Percentiles rank a stretch among this genome's conserved stretches.
Conservation (phyloP, 495 filamentous ascomycete genomes). For the Podospora australis region DNA sequence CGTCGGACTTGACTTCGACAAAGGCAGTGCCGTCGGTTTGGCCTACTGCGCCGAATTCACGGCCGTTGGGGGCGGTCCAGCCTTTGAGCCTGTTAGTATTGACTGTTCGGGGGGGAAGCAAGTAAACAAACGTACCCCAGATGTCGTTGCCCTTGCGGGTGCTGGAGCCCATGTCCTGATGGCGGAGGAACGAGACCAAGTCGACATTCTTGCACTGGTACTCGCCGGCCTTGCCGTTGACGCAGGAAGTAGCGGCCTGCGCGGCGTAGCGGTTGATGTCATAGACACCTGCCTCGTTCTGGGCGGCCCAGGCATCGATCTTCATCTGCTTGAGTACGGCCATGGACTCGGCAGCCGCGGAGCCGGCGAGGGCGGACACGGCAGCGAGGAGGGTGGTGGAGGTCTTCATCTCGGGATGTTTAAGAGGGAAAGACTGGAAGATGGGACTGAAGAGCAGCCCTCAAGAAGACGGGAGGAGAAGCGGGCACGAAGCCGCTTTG, state of each 20-base stretch:
- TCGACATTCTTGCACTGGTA: constrained; percentile 51
- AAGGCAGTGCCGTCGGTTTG: constrained; percentile 45
- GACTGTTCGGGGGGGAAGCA: background rate
- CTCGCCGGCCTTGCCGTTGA: constrained; percentile 39
- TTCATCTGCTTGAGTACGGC: constrained; percentile 8
- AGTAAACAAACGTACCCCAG: constrained; percentile 25
- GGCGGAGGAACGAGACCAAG: constrained; percentile 45
- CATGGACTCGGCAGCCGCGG: constrained; percentile 5
- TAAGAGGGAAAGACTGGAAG: background rate
- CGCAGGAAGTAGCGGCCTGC: constrained; percentile 24
- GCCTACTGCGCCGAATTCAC: constrained; percentile 44
- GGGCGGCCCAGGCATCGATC: constrained; percentile 3
- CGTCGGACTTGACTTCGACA: constrained; percentile 36
- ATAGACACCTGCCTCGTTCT: constrained; percentile 8
- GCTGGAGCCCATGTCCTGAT: constrained; percentile 41
- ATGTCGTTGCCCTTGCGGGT: constrained; percentile 31
- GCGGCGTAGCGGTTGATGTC: constrained; percentile 34
- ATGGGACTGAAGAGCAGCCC: background rate
- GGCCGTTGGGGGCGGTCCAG: constrained; percentile 40
- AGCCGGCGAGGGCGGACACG: constrained; percentile 10
- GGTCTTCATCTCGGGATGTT: background rate
- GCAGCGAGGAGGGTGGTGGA: constrained; percentile 11
- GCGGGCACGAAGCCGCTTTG: too few relatives aligned
- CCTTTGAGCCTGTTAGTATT: background rate
- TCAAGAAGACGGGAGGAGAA: too few relatives aligned